Percentiles rank a stretch among this genome's conserved stretches.
Conservation (phyloP, 2,329 filamentous ascomycete species). For the Neofusicoccum kwambonambiense region DNA sequence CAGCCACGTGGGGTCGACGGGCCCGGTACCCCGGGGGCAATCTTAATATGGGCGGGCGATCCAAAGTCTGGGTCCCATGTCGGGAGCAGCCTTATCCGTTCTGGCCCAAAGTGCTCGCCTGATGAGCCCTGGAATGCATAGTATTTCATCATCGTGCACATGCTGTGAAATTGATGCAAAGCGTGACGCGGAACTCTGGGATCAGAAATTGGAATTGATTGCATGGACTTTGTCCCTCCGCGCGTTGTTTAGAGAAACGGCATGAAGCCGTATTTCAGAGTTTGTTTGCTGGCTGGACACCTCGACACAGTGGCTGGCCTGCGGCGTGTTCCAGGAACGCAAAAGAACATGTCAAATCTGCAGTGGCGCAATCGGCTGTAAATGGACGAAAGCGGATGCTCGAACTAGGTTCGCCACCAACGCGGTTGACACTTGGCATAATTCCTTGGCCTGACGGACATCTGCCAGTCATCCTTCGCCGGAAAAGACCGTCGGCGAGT, state of each 20-base stretch:
- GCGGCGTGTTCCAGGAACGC: background rate
- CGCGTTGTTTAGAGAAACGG: background rate
- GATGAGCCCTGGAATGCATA: background rate
- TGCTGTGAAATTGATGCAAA: background rate
- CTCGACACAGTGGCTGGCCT: background rate
- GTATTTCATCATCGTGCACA: background rate
- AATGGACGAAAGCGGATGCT: background rate
- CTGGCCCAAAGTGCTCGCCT: background rate
- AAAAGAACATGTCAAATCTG: background rate
- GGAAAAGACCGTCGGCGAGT: background rate
- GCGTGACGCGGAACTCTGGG: background rate
- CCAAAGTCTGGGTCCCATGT: background rate
- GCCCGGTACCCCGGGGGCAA: background rate
- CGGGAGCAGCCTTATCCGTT: background rate
- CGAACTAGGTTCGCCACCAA: background rate
- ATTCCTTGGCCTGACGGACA: background rate
- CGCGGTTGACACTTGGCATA: background rate
- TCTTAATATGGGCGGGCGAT: conserved; percentile 4
- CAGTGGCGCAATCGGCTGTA: background rate
- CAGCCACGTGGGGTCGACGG: conserved; percentile 12
- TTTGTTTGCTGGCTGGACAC: background rate
- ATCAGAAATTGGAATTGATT: background rate
- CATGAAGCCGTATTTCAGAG: background rate
- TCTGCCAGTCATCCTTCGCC: background rate
- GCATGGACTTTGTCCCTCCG: background rate